Conservation (phyloP, 352 stramenopile species). For the Phytopythium chamaehyphon region DNA sequence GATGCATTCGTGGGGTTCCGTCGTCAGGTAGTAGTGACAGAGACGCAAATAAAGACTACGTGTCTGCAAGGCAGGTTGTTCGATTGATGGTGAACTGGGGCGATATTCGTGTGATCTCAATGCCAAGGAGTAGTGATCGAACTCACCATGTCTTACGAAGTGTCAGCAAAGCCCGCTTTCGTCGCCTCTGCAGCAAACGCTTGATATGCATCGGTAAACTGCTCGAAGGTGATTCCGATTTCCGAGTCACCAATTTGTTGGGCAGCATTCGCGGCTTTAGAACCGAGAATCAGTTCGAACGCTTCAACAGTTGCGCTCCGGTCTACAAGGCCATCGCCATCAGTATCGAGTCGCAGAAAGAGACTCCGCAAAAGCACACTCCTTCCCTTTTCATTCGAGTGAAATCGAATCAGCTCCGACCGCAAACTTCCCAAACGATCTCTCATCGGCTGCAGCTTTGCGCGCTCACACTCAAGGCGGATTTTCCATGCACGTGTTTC, state of each 20-base stretch:
- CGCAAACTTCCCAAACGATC: constrained; percentile 24
- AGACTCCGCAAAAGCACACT: constrained; percentile 26
- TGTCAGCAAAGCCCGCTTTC: no score
- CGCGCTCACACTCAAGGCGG: constrained; percentile 42
- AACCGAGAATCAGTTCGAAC: constrained; percentile 23
- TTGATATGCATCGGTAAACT: constrained; percentile 22
- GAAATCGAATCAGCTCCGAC: constrained; percentile 14
- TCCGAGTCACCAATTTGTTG: constrained; percentile 6
- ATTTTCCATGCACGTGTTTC: constrained; percentile 39
- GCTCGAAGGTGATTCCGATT: constrained; percentile 20
- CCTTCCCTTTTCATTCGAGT: constrained; percentile 3
- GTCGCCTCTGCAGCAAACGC: no score
- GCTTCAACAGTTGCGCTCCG: constrained; percentile 14
- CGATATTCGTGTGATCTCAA: no score
- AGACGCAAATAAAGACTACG: neutral
- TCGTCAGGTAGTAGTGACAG: constrained; percentile 5
- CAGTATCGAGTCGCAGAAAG: constrained; percentile 17
- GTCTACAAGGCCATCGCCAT: constrained; percentile 16
- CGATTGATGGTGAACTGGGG: no score
- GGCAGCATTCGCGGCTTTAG: neutral
- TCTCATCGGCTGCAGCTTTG: constrained; percentile 32
- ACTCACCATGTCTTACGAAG: no score
- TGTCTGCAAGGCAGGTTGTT: no score
- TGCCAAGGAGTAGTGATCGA: no score
- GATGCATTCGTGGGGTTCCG: neutral